Conservation (phyloP, 2,329 filamentous ascomycete species). For the Aspergillus oerlinghausenensis region DNA sequence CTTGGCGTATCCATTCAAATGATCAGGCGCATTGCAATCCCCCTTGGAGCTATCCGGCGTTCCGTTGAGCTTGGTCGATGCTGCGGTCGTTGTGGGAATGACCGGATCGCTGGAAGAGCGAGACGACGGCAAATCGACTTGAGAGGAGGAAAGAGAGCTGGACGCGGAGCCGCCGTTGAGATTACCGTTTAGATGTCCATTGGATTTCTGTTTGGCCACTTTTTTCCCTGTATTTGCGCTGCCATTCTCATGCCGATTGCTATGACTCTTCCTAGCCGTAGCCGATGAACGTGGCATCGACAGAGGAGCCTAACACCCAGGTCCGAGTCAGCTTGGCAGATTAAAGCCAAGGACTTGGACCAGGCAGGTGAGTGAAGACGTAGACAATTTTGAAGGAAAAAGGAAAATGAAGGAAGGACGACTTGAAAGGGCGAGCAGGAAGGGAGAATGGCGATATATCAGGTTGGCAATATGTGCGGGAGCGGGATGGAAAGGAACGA, state of each 20-base stretch:
- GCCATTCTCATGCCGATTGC: slow-evolving; percentile 80
- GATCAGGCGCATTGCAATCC: slow-evolving; percentile 31
- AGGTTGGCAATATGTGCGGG: slow-evolving; percentile 4
- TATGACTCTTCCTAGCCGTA: slow-evolving; percentile 56
- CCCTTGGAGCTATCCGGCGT: slow-evolving; percentile 27
- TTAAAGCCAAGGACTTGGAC: slow-evolving; percentile 45
- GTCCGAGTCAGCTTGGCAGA: slow-evolving; percentile 47
- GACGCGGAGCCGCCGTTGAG: slow-evolving; percentile 40
- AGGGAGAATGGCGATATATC: slow-evolving; percentile 8
- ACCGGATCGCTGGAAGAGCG: slow-evolving; percentile 36
- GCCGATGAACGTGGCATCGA: slow-evolving; percentile 48
- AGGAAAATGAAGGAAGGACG: slow-evolving; percentile 7
- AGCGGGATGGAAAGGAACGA: slow-evolving; percentile 13
- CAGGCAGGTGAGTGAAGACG: slow-evolving; percentile 29
- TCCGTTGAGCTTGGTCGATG: slow-evolving; percentile 25
- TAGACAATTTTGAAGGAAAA: slow-evolving; percentile 14
- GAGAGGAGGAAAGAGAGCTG: slow-evolving; percentile 32
- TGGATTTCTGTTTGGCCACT: slow-evolving; percentile 55
- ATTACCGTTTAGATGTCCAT: slow-evolving; percentile 51
- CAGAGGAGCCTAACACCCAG: slow-evolving; percentile 39
- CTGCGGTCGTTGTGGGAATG: slow-evolving; percentile 21
- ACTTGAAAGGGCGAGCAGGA: slow-evolving; percentile 1
- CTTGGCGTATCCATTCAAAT: slow-evolving; percentile 35
- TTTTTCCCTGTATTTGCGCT: slow-evolving; percentile 73
- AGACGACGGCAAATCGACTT: slow-evolving; percentile 37